Evolutionary conservation across 192 early-diverging fungal species (phyloP).

Genomic region (Entophlyctis luteolus): DNA sequence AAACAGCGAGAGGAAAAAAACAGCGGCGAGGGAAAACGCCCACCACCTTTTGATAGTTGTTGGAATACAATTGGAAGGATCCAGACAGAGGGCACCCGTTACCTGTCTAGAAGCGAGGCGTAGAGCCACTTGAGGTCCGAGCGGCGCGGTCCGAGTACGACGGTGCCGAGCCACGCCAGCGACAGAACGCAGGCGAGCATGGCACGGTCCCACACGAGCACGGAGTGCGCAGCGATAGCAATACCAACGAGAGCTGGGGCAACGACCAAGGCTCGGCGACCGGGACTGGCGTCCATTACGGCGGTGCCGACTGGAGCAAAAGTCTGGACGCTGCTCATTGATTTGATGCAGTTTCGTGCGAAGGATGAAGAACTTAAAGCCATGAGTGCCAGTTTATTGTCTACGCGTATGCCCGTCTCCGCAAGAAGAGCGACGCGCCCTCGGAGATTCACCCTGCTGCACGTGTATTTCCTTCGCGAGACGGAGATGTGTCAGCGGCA

Average conservation of each 20-base stretch:
- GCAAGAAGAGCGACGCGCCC: no score
- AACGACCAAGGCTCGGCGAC: not conserved
- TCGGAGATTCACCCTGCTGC: no score
- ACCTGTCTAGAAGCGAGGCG: not conserved
- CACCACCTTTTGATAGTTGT: slow-evolving; percentile 4
- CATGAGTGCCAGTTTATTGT: no score
- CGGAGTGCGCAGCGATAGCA: slow-evolving; percentile 7
- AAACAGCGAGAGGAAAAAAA: slow-evolving; percentile 9
- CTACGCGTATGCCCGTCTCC: no score
- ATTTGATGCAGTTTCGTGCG: no score
- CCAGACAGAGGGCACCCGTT: not conserved
- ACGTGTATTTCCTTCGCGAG: no score
- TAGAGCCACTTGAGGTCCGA: not conserved
- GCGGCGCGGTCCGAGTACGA: not conserved
- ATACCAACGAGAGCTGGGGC: slow-evolving; percentile 5
- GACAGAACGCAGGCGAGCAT: not conserved
- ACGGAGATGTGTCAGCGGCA: no score
- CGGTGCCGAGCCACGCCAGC: slow-evolving; percentile 12
- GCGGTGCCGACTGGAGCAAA: no score
- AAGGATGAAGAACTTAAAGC: no score
- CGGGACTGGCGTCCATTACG: not conserved
- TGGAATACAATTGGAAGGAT: not conserved
- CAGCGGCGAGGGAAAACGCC: slow-evolving; percentile 1
- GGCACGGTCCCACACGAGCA: slow-evolving; percentile 3
- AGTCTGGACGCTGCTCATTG: no score